Conservation (phyloP, 1,139 yeast genomes). For the Nakaseomyces bracarensis region DNA sequence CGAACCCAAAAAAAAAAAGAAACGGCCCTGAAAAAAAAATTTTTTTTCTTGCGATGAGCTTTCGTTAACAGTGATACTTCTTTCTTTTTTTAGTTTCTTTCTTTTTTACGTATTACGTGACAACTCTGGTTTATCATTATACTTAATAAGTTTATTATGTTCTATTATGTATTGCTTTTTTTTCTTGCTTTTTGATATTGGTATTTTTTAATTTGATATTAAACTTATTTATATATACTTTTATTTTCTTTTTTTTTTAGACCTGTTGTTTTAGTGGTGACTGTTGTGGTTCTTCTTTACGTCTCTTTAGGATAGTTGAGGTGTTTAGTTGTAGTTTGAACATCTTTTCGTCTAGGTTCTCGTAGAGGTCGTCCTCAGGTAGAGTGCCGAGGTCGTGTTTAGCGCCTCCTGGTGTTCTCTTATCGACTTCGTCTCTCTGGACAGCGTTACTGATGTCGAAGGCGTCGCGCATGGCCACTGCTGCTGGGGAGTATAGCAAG, state of each 20-base stretch:
- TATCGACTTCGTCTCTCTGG: slow-evolving; percentile 86
- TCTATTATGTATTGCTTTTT: no score
- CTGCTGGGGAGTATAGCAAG: slow-evolving; percentile 67
- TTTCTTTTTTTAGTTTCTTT: no score
- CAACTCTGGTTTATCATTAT: no score
- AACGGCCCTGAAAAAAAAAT: no score
- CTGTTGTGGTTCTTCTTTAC: slow-evolving; percentile 40
- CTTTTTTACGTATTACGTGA: no score
- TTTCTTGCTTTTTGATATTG: no score
- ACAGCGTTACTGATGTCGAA: slow-evolving; percentile 93
- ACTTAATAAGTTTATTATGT: no score
- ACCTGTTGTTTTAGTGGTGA: neutral
- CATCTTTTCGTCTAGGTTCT: slow-evolving; percentile 19
- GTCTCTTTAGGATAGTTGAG: slow-evolving; percentile 72
- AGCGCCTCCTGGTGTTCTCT: slow-evolving; percentile 21
- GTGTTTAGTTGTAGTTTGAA: slow-evolving; percentile 72
- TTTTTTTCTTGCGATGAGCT: no score
- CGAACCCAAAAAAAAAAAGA: no score
- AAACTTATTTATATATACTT: no score
- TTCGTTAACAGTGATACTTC: no score
- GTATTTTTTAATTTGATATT: no score
- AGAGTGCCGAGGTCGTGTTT: slow-evolving; percentile 14
- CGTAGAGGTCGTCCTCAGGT: slow-evolving; percentile 18
- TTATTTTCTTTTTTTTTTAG: slow-evolving; percentile 1
- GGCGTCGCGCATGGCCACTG: slow-evolving; percentile 87